phyloP scores from a whole-genome alignment of 1,284 basidiomycete genomes.

The Cutaneotrichosporon spelunceum region DNA sequence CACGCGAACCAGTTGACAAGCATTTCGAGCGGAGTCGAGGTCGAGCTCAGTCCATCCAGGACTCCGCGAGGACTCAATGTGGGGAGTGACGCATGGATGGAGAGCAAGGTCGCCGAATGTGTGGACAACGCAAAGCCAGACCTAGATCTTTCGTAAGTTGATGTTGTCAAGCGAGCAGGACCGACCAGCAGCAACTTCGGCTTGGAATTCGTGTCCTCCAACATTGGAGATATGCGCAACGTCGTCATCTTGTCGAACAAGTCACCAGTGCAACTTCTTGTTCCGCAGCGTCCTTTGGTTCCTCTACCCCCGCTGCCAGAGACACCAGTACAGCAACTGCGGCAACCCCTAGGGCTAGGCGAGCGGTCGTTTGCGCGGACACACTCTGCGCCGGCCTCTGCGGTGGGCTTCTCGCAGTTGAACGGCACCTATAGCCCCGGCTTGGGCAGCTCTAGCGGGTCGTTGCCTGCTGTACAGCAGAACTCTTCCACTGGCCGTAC shows the following conservation, averaged over 20 bases:
- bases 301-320: background rate
- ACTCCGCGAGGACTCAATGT: conserved; percentile 4
- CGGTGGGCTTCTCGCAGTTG: conserved; percentile 22
- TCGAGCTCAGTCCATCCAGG: background rate
- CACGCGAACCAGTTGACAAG: conserved; percentile 12
- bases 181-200: conserved; percentile 26
- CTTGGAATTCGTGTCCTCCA: conserved; percentile 36
- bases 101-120: conserved; percentile 35
- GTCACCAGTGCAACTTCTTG: conserved; percentile 18
- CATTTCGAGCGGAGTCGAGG: background rate
- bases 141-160: conserved; percentile 37
- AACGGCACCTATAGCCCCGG: background rate
- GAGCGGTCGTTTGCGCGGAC: conserved; percentile 33
- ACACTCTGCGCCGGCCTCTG: conserved; percentile 36
- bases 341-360: conserved; percentile 16
- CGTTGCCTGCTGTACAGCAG: background rate
- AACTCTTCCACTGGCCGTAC: background rate
- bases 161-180: background rate
- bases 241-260: conserved; percentile 39
- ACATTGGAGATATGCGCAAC: conserved; percentile 43
- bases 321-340: background rate
- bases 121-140: conserved; percentile 35
- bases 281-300: background rate
- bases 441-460: background rate
- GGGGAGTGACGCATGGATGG: conserved; percentile 48